A percentile compares a stretch with the other conserved stretches of the same genome.
Conservation (phyloP, 352 stramenopile species). For the Lagenidium giganteum region DNA sequence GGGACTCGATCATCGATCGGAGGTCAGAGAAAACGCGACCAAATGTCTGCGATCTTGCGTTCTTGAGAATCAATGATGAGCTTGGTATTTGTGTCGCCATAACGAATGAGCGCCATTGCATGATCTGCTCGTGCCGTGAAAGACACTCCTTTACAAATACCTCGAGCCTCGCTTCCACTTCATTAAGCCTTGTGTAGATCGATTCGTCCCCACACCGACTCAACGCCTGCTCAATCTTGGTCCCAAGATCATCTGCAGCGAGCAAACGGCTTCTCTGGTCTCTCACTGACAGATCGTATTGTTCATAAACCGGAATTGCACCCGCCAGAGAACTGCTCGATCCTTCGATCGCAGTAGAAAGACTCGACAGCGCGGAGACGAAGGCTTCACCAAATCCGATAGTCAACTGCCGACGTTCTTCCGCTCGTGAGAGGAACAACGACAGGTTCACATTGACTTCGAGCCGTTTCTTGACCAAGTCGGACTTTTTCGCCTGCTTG, state of each 20-base stretch:
- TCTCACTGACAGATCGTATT: neutral
- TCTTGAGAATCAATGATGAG: too few relatives aligned
- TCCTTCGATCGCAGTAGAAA: too few relatives aligned
- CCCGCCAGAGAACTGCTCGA: too few relatives aligned
- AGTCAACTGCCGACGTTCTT: conserved; percentile 69
- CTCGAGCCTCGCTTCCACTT: conserved; percentile 15
- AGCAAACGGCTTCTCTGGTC: neutral
- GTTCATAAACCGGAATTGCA: too few relatives aligned
- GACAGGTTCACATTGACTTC: conserved; percentile 84
- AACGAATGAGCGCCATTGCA: too few relatives aligned
- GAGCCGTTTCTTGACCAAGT: conserved; percentile 45
- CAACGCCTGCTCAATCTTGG: too few relatives aligned
- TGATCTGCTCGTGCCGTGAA: conserved; percentile 45
- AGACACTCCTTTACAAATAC: conserved; percentile 42
- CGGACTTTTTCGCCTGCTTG: conserved; percentile 6
- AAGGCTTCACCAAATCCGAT: conserved; percentile 39
- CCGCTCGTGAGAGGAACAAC: conserved; percentile 73
- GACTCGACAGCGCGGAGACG: neutral
- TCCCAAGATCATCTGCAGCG: neutral
- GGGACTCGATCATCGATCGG: too few relatives aligned
- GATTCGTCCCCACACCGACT: too few relatives aligned
- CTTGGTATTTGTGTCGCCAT: conserved; percentile 23
- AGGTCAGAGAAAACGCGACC: too few relatives aligned
- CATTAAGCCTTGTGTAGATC: conserved; percentile 4
- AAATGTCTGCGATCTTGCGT: too few relatives aligned